phyloP scores from a whole-genome alignment of 208 protist genomes.

The Leishmania aethiopica region DNA sequence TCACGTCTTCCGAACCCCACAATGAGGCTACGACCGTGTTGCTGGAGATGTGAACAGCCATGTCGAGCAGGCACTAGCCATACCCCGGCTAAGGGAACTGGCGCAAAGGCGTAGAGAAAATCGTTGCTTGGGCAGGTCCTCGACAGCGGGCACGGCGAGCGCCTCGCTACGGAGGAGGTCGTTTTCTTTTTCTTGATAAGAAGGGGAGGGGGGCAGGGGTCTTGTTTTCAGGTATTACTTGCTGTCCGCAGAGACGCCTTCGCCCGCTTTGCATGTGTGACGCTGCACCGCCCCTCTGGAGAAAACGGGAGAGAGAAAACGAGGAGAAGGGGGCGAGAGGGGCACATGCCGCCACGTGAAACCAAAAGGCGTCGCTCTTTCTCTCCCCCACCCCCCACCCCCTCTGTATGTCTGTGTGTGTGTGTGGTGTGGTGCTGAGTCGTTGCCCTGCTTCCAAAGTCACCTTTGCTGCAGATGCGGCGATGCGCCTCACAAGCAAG shows the following conservation, averaged over 20 bases:
- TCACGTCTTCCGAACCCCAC: slow-evolving; percentile 10
- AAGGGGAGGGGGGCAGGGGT: too few relatives aligned
- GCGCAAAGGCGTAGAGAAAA: not conserved
- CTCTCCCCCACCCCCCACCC: not conserved
- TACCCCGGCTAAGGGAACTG: not conserved
- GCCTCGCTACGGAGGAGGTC: not conserved
- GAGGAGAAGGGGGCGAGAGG: not conserved
- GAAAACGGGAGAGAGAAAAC: not conserved
- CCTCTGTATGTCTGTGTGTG: not conserved
- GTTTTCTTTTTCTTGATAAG: not conserved
- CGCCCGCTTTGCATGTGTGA: not conserved
- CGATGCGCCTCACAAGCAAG: not conserved
- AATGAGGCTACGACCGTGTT: slow-evolving; percentile 25
- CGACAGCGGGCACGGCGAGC: not conserved
- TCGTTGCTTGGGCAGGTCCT: not conserved
- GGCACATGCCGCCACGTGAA: not conserved
- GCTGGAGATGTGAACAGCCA: slow-evolving; percentile 24
- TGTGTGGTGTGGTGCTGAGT: not conserved
- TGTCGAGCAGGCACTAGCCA: not conserved
- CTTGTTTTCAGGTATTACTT: too few relatives aligned
- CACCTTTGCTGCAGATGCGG: not conserved
- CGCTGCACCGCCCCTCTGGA: not conserved
- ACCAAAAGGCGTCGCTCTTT: not conserved
- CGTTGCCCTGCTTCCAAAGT: not conserved
- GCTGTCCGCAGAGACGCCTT: too few relatives aligned